These are phyloP conservation scores for Xerocomellus intermedius DNA, from an alignment of 768 basidiomycete genomes.

Conservation along the genomic window DNA sequence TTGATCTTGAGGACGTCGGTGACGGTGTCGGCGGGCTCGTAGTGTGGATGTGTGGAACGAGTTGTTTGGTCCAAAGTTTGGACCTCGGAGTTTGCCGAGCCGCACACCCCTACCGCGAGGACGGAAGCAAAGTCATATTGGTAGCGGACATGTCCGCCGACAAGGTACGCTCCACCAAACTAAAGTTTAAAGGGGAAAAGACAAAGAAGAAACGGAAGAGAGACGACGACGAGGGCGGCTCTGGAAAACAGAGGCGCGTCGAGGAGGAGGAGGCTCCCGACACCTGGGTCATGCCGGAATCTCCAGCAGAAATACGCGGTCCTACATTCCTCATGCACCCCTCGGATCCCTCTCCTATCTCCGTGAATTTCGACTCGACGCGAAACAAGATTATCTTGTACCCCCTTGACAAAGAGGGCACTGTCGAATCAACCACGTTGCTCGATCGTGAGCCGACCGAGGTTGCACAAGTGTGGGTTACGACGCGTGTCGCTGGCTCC, in stretches of 20 bases:
- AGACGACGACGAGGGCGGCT: slow-evolving; percentile 46
- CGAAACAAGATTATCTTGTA: slow-evolving; percentile 70
- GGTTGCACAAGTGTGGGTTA: slow-evolving; percentile 90
- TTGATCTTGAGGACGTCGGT: slow-evolving; percentile 62
- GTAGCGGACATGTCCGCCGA: slow-evolving; percentile 33
- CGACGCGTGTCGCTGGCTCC: slow-evolving; percentile 81
- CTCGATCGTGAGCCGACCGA: slow-evolving; percentile 74
- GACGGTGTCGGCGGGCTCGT: slow-evolving; percentile 43
- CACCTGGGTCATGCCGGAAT: slow-evolving; percentile 77
- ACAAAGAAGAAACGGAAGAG: slow-evolving; percentile 78
- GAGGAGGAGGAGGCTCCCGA: slow-evolving; percentile 68
- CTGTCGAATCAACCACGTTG: slow-evolving; percentile 41
- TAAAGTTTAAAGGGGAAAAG: slow-evolving; percentile 91
- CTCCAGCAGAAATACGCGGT: slow-evolving; percentile 72
- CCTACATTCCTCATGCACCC: slow-evolving; percentile 87
- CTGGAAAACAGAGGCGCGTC: slow-evolving; percentile 45
- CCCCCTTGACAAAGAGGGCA: slow-evolving; percentile 59
- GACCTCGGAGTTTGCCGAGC: slow-evolving; percentile 24
- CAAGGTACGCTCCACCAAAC: slow-evolving; percentile 67
- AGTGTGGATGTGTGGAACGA: slow-evolving; percentile 17
- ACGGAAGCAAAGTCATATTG: neutral
- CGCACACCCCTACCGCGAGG: neutral
- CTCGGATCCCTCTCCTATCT: slow-evolving; percentile 74
- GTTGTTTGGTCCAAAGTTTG: slow-evolving; percentile 40
- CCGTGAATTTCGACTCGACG: slow-evolving; percentile 75